These are phyloP conservation scores for Lenzites betulinus DNA, from an alignment of 768 basidiomycete species.

Conservation along the genomic window DNA sequence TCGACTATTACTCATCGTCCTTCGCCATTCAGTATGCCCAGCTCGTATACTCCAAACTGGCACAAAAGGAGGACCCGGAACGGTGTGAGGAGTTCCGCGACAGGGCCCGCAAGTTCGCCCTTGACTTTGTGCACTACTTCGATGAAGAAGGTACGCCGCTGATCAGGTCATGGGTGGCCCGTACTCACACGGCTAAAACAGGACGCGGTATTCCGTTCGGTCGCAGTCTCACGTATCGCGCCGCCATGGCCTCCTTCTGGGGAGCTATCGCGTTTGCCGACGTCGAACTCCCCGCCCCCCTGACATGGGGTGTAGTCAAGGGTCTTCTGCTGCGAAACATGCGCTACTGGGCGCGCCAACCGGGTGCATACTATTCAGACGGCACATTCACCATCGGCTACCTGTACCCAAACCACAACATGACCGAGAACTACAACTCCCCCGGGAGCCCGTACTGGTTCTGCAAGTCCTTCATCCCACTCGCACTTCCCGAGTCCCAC, in stretches of 20 bases:
- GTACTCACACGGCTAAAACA: constrained; percentile 27
- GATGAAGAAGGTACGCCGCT: constrained; percentile 59
- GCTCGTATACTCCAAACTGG: constrained; percentile 68
- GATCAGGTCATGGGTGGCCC: background rate
- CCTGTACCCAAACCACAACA: constrained; percentile 70
- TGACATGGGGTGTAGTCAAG: constrained; percentile 76
- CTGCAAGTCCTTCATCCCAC: constrained; percentile 72
- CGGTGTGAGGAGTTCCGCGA: constrained; percentile 66
- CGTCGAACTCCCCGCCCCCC: constrained; percentile 64
- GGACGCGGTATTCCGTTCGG: constrained; percentile 78
- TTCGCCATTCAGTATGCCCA: constrained; percentile 81
- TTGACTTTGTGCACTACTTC: constrained; percentile 76
- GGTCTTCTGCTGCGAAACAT: constrained; percentile 73
- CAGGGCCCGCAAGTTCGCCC: constrained; percentile 61
- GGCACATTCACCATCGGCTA: constrained; percentile 75
- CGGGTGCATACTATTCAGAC: constrained; percentile 61
- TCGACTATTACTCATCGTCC: constrained; percentile 78
- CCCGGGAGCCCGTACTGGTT: constrained; percentile 82
- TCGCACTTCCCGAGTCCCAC: constrained; percentile 63
- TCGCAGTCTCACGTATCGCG: constrained; percentile 74
- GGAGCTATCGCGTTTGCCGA: constrained; percentile 73
- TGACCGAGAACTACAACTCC: constrained; percentile 81
- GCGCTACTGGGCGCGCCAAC: constrained; percentile 68
- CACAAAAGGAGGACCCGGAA: constrained; percentile 59
- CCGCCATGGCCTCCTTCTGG: constrained; percentile 84